phyloP scores from a whole-genome alignment of 2,329 filamentous ascomycete genomes.

The Madurella fahalii region DNA sequence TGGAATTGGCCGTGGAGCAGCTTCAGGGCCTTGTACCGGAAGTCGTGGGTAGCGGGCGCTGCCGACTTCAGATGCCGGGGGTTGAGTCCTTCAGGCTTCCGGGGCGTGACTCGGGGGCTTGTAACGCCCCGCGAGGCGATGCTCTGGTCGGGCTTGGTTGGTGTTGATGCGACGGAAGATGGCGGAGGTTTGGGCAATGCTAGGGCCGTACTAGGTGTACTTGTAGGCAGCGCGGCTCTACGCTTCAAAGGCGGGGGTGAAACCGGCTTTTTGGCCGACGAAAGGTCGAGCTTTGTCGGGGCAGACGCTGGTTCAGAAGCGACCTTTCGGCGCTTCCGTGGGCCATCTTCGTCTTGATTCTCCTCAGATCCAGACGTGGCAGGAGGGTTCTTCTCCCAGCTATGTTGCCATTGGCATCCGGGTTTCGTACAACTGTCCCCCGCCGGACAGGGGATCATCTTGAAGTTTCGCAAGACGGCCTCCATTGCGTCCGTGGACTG shows the following conservation, averaged over 20 bases:
- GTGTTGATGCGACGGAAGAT: constrained; percentile 2
- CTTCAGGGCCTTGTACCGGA: constrained; percentile 55
- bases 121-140: neutral
- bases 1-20: constrained; percentile 61
- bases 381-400: constrained; percentile 19
- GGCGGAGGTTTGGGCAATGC: constrained; percentile 5
- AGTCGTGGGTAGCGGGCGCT: constrained; percentile 54
- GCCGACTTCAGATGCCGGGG: constrained; percentile 58
- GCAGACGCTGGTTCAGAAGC: constrained; percentile 15
- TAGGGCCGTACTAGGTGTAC: neutral
- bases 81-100: constrained; percentile 55
- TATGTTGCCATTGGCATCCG: constrained; percentile 24
- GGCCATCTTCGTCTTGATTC: constrained; percentile 19
- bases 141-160: neutral
- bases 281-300: constrained; percentile 1
- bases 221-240: constrained; percentile 10
- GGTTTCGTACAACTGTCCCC: constrained; percentile 23
- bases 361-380: neutral
- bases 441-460: constrained; percentile 27
- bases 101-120: constrained; percentile 12
- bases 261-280: constrained; percentile 18
- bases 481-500: constrained; percentile 20
- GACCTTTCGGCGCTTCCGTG: constrained; percentile 26
- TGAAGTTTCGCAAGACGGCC: constrained; percentile 27
- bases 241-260: constrained; percentile 27